phyloP scores from a whole-genome alignment of 1,284 basidiomycete genomes.

The Trichosporon faecale region DNA sequence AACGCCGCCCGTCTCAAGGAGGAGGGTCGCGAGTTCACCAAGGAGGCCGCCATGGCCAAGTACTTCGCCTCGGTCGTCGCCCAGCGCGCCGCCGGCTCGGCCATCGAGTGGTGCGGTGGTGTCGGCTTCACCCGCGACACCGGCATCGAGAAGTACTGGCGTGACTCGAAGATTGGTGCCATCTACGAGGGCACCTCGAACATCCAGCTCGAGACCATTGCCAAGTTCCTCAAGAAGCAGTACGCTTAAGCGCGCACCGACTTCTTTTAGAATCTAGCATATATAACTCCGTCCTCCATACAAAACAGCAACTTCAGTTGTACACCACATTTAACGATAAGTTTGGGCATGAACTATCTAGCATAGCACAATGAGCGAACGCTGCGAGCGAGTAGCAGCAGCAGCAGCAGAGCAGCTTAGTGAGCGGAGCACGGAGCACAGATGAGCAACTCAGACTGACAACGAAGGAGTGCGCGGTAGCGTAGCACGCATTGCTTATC shows the following conservation, averaged over 20 bases:
- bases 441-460: not conserved
- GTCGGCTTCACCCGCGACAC: slow-evolving; percentile 92
- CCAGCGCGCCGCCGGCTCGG: slow-evolving; percentile 77
- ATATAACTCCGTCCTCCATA: not conserved
- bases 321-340: slow-evolving; percentile 11
- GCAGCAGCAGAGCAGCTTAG: not conserved
- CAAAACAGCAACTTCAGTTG: slow-evolving; percentile 9
- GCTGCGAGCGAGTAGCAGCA: not conserved
- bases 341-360: slow-evolving; percentile 12
- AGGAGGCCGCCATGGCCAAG: slow-evolving; percentile 96
- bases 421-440: not conserved
- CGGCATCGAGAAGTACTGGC: slow-evolving; percentile 89
- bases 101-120: slow-evolving; percentile 97
- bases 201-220: slow-evolving; percentile 95
- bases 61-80: slow-evolving; percentile 86
- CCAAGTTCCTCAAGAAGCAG: slow-evolving; percentile 66
- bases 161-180: slow-evolving; percentile 92
- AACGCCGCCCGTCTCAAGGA: slow-evolving; percentile 89
- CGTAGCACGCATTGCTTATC: too few relatives aligned
- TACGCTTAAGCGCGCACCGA: slow-evolving; percentile 24
- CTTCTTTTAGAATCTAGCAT: not conserved
- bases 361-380: not conserved
- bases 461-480: too few relatives aligned
- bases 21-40: slow-evolving; percentile 79
- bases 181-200: slow-evolving; percentile 96